Conservation (phyloP, 768 basidiomycete genomes). For the Leccinum olivaceopallidum region DNA sequence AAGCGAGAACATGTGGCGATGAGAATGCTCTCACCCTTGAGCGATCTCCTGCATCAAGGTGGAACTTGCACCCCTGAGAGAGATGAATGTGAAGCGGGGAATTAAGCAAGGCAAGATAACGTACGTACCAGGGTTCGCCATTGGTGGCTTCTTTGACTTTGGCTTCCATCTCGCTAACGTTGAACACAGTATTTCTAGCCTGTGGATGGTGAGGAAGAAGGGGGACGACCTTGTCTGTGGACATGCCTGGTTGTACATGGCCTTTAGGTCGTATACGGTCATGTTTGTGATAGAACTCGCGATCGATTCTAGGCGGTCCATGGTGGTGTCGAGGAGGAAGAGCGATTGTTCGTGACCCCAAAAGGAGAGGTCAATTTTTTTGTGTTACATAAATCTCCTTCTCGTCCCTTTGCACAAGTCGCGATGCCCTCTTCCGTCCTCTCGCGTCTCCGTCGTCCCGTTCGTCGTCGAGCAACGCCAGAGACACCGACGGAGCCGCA, state of each 20-base stretch:
- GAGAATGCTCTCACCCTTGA: slow-evolving; percentile 68
- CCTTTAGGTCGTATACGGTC: slow-evolving; percentile 91
- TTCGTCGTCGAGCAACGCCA: slow-evolving; percentile 22
- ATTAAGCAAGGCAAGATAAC: slow-evolving; percentile 24
- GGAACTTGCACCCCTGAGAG: slow-evolving; percentile 89
- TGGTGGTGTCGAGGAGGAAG: slow-evolving; percentile 34
- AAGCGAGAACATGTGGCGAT: background rate
- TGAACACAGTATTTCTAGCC: slow-evolving; percentile 97
- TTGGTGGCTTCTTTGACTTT: slow-evolving; percentile 98
- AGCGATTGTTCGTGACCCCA: slow-evolving; percentile 24
- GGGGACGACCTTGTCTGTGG: background rate
- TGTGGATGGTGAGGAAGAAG: slow-evolving; percentile 31
- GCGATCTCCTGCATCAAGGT: slow-evolving; percentile 99
- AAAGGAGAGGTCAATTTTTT: slow-evolving; percentile 21
- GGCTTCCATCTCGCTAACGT: slow-evolving; percentile 95
- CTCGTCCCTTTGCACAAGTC: background rate
- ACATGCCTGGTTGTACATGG: slow-evolving; percentile 87
- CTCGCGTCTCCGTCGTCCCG: slow-evolving; percentile 33
- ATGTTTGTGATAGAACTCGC: slow-evolving; percentile 76
- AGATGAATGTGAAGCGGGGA: slow-evolving; percentile 3
- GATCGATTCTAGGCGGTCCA: slow-evolving; percentile 82
- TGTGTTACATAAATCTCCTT: background rate
- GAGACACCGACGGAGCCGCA: slow-evolving; percentile 2
- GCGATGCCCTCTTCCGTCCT: slow-evolving; percentile 32
- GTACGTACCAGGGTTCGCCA: slow-evolving; percentile 90